Base-by-base conservation (phyloP, 129 eudicot genomes). In the Centaurea solstitialis region DNA sequence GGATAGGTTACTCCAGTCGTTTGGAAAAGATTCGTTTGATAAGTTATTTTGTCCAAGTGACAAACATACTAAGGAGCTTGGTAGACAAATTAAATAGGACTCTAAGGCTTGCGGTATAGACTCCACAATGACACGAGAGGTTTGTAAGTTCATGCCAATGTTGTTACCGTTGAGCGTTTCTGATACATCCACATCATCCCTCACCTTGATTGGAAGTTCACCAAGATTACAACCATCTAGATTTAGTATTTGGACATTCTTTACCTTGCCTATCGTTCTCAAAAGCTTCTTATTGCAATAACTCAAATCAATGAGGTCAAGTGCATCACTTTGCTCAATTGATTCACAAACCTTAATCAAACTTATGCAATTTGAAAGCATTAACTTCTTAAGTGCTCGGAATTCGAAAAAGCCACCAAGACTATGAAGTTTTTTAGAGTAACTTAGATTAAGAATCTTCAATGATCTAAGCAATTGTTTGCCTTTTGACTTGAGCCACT, bases 221-320 rank as follows among this genome's bases (percentile, higher is more conserved):
- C 64, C 20, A 69, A 69, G 78, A 67, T 26, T 75, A 76, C 86
- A 86, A 38, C 86, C 86, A 20, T 74, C 72, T 21, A 86, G 75
- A 2, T 66, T 43, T 50, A 86, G 77, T 39, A 73, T 74, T 72
- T 82, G 59, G 21, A 78, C 75, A 4, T 78, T 78, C 11, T 41
- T 68, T 64, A 86, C 38, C 65, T 2, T 47, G 45, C 53, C 37
- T 40, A 82, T 22, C 18, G 62, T 74, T 17, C 7, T 12, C 5
- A 81, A 80, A 39, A 77, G 43, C 62, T 59, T 78, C 28, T 50
- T 70, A 6, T 6, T 70, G 75, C 89, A 86, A 20, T 40, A 73
- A 50, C 79, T 74, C 17, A 86, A 24, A 68, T 86, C 74, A 17
- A 86, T 22, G 7, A 53, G 7, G 43, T 41, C 28, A 78, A 86